Conservation (phyloP, 768 basidiomycete species). For the Xerocomellus intermedius region DNA sequence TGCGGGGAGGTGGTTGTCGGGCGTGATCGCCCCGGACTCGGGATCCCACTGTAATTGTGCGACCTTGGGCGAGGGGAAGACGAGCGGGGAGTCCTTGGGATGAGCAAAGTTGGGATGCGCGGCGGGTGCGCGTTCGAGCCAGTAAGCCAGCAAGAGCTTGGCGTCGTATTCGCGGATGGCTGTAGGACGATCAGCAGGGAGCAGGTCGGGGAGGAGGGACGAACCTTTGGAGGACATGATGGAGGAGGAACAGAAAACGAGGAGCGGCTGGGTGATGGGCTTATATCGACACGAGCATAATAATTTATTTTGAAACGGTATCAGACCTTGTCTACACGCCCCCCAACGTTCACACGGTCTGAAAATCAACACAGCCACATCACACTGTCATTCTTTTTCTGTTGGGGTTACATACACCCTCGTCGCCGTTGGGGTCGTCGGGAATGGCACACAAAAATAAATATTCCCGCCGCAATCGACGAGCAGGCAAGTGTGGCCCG, state of each 20-base stretch:
- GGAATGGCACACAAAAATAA: too few species aligned
- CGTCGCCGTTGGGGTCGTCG: too few species aligned
- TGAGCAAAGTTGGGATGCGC: slow-evolving; percentile 62
- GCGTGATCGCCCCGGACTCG: slow-evolving; percentile 56
- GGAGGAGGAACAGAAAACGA: slow-evolving; percentile 12
- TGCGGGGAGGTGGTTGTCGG: slow-evolving; percentile 60
- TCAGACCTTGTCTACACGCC: slow-evolving; percentile 24
- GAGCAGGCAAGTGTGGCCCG: not conserved
- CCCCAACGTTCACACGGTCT: slow-evolving; percentile 32
- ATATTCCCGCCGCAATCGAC: too few species aligned
- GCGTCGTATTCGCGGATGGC: slow-evolving; percentile 98
- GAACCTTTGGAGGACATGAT: slow-evolving; percentile 36
- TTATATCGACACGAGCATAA: slow-evolving; percentile 18
- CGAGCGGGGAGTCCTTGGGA: slow-evolving; percentile 38
- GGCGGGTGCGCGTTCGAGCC: slow-evolving; percentile 87
- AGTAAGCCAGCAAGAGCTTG: slow-evolving; percentile 96
- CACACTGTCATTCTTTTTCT: not conserved
- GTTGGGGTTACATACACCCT: not conserved
- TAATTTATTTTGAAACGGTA: slow-evolving; percentile 20
- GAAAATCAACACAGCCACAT: slow-evolving; percentile 32
- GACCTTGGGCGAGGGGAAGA: slow-evolving; percentile 71
- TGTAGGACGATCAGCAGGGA: slow-evolving; percentile 24
- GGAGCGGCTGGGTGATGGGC: not conserved
- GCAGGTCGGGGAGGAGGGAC: not conserved
- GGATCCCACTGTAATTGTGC: slow-evolving; percentile 89